Conservation (phyloP, 2,329 filamentous ascomycete species). For the Pseudonectria foliicola region DNA sequence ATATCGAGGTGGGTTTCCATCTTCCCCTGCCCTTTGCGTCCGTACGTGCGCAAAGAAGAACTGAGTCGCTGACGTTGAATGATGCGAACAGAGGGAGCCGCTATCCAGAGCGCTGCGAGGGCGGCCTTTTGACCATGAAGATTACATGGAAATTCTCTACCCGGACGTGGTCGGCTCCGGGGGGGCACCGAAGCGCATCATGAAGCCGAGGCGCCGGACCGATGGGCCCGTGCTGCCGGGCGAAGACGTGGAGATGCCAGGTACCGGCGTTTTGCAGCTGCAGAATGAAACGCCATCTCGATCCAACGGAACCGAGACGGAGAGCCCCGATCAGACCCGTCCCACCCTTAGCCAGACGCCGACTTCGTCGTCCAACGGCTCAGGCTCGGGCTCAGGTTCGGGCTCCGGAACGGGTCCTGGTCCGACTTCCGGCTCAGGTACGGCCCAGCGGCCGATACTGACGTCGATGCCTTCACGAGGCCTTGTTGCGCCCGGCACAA, state of each 20-base stretch:
- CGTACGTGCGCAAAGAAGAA: not conserved
- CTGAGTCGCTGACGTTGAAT: slow-evolving; percentile 10
- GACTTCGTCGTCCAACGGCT: slow-evolving; percentile 16
- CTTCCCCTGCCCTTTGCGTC: not conserved
- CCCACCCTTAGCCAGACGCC: slow-evolving; percentile 25
- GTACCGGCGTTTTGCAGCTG: slow-evolving; percentile 40
- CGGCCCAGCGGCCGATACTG: slow-evolving; percentile 17
- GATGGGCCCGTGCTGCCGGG: slow-evolving; percentile 33
- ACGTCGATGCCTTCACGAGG: slow-evolving; percentile 33
- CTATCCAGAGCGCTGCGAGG: slow-evolving; percentile 50
- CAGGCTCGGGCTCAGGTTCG: slow-evolving; percentile 1
- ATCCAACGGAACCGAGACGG: slow-evolving; percentile 10
- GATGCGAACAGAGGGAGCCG: slow-evolving; percentile 43
- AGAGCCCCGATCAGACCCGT: slow-evolving; percentile 19
- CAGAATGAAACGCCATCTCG: slow-evolving; percentile 27
- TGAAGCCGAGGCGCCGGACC: slow-evolving; percentile 44
- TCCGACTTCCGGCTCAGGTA: no score
- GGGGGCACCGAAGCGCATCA: slow-evolving; percentile 52
- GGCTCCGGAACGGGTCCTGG: no score
- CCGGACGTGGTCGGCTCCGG: slow-evolving; percentile 54
- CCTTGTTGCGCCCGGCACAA: slow-evolving; percentile 10
- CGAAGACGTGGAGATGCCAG: slow-evolving; percentile 42
- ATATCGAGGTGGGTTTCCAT: slow-evolving; percentile 44
- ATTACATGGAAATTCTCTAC: slow-evolving; percentile 54
- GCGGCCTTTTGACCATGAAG: slow-evolving; percentile 52